phyloP scores from a whole-genome alignment of 1,139 yeast genomes.

The Zhuliangozyma parablackwelliae region DNA sequence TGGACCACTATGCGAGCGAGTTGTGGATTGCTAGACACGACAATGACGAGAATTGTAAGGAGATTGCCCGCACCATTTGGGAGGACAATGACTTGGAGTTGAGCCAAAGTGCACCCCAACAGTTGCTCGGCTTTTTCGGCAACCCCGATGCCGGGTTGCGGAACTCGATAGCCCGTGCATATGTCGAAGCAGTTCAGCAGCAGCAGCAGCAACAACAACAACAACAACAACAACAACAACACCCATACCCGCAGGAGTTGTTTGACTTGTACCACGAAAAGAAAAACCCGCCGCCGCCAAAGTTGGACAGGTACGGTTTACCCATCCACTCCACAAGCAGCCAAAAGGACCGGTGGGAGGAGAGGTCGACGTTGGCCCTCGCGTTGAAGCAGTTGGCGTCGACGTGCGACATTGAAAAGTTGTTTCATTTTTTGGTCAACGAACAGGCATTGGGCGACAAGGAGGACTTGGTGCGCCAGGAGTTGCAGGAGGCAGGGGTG shows the following conservation, averaged over 20 bases:
- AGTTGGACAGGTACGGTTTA: slow-evolving; percentile 75
- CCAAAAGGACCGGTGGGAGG: slow-evolving; percentile 77
- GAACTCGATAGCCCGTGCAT: slow-evolving; percentile 52
- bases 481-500: slow-evolving; percentile 86
- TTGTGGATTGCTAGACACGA: slow-evolving; percentile 79
- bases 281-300: slow-evolving; percentile 73
- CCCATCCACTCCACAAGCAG: slow-evolving; percentile 58
- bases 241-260: slow-evolving; percentile 19
- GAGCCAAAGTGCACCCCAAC: slow-evolving; percentile 37
- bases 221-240: slow-evolving; percentile 3
- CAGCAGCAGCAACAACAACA: slow-evolving; percentile 14
- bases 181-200: slow-evolving; percentile 33
- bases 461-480: slow-evolving; percentile 69
- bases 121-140: slow-evolving; percentile 48
- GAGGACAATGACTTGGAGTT: slow-evolving; percentile 60
- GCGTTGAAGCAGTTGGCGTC: slow-evolving; percentile 58
- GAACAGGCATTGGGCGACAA: slow-evolving; percentile 70
- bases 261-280: slow-evolving; percentile 53
- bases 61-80: slow-evolving; percentile 81
- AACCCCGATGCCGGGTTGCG: slow-evolving; percentile 61
- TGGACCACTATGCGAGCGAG: slow-evolving; percentile 60
- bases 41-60: slow-evolving; percentile 58
- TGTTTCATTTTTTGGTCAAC: slow-evolving; percentile 58
- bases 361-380: slow-evolving; percentile 75
- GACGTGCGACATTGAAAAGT: slow-evolving; percentile 41